Base-by-base conservation (phyloP, 768 basidiomycete species). In the Lentinula sp. region DNA sequence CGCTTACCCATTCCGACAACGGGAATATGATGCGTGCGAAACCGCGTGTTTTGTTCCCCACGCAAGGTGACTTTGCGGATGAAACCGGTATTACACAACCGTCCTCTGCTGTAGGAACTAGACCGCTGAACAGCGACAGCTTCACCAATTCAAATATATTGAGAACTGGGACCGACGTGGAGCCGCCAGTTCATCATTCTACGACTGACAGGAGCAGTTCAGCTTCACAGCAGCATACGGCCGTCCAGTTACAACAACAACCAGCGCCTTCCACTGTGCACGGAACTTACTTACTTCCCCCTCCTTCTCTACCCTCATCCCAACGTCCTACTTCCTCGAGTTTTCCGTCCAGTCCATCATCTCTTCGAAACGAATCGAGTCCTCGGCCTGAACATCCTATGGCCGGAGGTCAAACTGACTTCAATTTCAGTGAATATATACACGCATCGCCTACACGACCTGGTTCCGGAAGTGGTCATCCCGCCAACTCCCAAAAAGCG, bases 351-450 rank as follows among this genome's bases (percentile, higher is more conserved):
- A 62, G 61, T 56, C 57, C 63, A 5, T 56, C 61, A 8, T 53
- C 55, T 8, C 57, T 57, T 20, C 55, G 65, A 10, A 51, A 63
- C 53, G 54, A 54, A 13, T 57, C 57, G 20, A 59, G 66, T 45
- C 45, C 62, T 28, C 59, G 61, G 16, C 55, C 64, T 23, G 20
- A 28, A 39, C 36, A 52, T 63, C 41, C 72, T 64, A 65, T 72
- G 66, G 13, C 41, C 32, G 23, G 23, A 4, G 15, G 7, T 16
- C 23, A 20, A n/a, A 18, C 32, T n/a, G 72, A 81, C 15, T 88
- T 90, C 72, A 86, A 88, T 69, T 76, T 88, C 61, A 81, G 81
- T 64, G 88, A 90, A 61, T 91, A 84, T 69, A 83, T 90, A 68
- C 85, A 90, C 65, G 85, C 85, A 41, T 89, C 88, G 28, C 87